These are phyloP conservation scores for Nemophila menziesii DNA, from an alignment of 257 asterid genomes.

Conservation along the genomic window DNA sequence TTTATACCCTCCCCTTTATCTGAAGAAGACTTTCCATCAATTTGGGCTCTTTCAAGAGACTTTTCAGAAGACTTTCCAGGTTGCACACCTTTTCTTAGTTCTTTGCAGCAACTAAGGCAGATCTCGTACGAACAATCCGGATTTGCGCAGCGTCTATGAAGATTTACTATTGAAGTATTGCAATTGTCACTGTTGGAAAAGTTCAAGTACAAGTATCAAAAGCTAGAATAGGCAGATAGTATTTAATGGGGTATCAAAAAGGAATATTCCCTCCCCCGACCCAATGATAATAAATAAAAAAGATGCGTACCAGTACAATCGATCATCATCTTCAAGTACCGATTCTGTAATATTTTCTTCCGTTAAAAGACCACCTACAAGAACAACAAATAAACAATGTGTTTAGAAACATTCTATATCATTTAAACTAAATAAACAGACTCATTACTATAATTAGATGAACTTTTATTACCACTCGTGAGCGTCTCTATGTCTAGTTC, in stretches of 20 bases:
- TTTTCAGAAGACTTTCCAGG: slow-evolving; percentile 25
- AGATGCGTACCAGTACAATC: slow-evolving; percentile 50
- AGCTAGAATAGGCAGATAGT: slow-evolving; percentile 7
- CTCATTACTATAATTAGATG: background rate
- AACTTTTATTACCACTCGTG: slow-evolving; percentile 33
- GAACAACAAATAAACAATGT: slow-evolving; percentile 10
- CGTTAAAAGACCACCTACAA: slow-evolving; percentile 39
- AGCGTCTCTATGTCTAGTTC: slow-evolving; percentile 47
- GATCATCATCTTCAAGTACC: slow-evolving; percentile 42
- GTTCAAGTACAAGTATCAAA: slow-evolving; percentile 1
- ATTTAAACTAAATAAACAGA: slow-evolving; percentile 3
- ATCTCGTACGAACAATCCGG: slow-evolving; percentile 48
- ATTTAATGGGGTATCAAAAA: background rate
- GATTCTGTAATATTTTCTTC: slow-evolving; percentile 41
- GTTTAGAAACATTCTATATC: slow-evolving; percentile 10
- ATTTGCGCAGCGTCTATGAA: slow-evolving; percentile 66
- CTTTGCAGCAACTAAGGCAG: slow-evolving; percentile 62
- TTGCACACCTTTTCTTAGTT: slow-evolving; percentile 48
- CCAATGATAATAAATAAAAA: background rate
- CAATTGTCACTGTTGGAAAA: slow-evolving; percentile 55
- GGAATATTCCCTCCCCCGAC: background rate
- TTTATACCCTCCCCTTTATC: slow-evolving; percentile 13
- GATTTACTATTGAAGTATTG: slow-evolving; percentile 68
- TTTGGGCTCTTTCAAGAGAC: slow-evolving; percentile 8
- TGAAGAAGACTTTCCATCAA: slow-evolving; percentile 8